A percentile compares a stretch with the other conserved stretches of the same genome.
These are phyloP conservation scores for Hypoxylon crocopeplum DNA, from an alignment of 495 filamentous ascomycete species.

Conservation along the genomic window DNA sequence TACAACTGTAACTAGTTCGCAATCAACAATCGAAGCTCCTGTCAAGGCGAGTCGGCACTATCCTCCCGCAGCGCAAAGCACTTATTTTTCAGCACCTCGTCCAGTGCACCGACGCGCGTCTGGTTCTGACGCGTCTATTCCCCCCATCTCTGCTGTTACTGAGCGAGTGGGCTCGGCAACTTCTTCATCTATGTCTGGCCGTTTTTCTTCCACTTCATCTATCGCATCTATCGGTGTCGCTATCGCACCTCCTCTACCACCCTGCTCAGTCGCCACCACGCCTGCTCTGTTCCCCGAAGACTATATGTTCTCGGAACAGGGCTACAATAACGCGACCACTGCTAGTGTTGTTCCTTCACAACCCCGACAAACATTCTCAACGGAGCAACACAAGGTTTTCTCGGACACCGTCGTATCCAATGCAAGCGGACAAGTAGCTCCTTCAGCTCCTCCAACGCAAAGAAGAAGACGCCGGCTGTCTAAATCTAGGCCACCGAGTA, in stretches of 20 bases:
- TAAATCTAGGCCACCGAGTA: slow-evolving; percentile 21
- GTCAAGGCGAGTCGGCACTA: slow-evolving; percentile 32
- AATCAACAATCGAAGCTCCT: slow-evolving; percentile 18
- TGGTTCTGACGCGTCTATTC: slow-evolving; percentile 9
- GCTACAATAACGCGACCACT: not conserved
- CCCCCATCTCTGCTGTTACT: not conserved
- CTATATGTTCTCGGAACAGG: not conserved
- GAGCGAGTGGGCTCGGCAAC: slow-evolving; percentile 11
- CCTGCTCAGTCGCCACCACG: slow-evolving; percentile 8
- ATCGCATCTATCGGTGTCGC: slow-evolving; percentile 38
- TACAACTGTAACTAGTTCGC: slow-evolving; percentile 15
- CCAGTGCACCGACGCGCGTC: slow-evolving; percentile 19
- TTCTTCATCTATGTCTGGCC: slow-evolving; percentile 3
- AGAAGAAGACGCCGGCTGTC: slow-evolving; percentile 35
- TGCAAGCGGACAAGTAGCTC: slow-evolving; percentile 1
- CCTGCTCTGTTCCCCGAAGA: slow-evolving; percentile 2
- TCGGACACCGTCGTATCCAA: not conserved
- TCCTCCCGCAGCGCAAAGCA: slow-evolving; percentile 37
- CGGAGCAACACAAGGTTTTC: slow-evolving; percentile 1
- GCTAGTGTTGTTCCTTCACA: not conserved
- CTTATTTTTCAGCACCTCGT: slow-evolving; percentile 39
- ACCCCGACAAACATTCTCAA: not conserved
- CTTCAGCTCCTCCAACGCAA: slow-evolving; percentile 2
- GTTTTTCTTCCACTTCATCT: slow-evolving; percentile 24
- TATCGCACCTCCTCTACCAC: slow-evolving; percentile 28